Base-by-base conservation (phyloP, 257 asterid species). In the Thymus mandschuricus region DNA sequence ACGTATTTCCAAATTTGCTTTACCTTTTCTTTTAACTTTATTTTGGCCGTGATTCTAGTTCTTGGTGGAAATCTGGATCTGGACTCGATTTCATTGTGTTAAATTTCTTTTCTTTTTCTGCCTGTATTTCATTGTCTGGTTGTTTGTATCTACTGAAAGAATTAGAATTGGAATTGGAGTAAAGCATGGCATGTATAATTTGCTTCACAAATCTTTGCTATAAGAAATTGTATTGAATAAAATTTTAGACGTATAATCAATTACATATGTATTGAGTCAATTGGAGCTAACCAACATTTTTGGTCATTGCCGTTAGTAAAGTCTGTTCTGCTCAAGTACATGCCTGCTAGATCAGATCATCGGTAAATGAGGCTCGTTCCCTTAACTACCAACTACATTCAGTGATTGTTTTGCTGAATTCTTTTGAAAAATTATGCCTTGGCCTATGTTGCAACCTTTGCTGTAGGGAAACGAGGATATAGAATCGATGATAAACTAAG, bases 61-160 rank as follows among this genome's bases (percentile, higher is more conserved):
- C 52, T 74, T 50, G 48, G 60, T 62, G 34, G 57, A 62, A 74
- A 72, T 62, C 35, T 71, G 81, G 79, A 80, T 82, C 85, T 76
- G 81, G 69, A 49, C 43, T 64, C 74, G 12, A 45, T 68, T 71
- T 35, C n/a, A 15, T 40, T 68, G 55, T 64, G 41, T 35, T 33
- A 12, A 2, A 6, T 30, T 46, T 21, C 30, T 3, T 5, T 21
- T 21, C 21, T 21, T 21, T 21, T 21, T 21, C 21, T 21, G 21
- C 48, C 11, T 10, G 38, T 50, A 1, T 10, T 29, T 30, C 5
- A 11, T 8, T 56, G 6, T 9, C 30, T n/a, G 60, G 49, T 66
- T 49, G 29, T 60, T 38, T 46, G 45, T 60, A n/a, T 66, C 30
- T 57, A 46, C 8, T 10, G 40, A 60, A 58, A 43, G 27, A 58